Base-by-base conservation (phyloP, 345 rosid species). In the Populus tremula region DNA sequence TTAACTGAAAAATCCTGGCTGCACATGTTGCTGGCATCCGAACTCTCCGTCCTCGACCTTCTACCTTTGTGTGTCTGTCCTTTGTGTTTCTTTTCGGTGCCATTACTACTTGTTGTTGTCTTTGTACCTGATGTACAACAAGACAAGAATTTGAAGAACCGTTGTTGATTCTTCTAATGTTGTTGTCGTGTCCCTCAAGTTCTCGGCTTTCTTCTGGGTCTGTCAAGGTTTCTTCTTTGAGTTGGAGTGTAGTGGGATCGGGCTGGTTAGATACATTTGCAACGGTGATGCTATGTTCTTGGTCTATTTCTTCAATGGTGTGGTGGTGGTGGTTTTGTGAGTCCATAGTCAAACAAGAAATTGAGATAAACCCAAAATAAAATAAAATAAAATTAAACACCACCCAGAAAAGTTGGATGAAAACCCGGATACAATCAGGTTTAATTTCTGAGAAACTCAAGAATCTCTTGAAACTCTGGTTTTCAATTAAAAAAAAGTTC, bases 21-120 rank as follows among this genome's bases (percentile, higher is more conserved):
- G 94, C 94, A 71, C 93, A 93, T 6, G 90, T 73, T 45, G 91
- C 90, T 0, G 97, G 94, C 77, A 93, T 87, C 70, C 94, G 90
- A 70, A 91, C 80, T 82, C 97, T 85, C 63, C 94, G 88, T 53
- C 98, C 98, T 6, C 94, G 93, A 47, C 98, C 98, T 72, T 93
- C 97, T 7, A 93, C 98, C 79, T 93, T 93, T 1, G 94, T 88
- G 86, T 93, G 98, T 35, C 97, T 90, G 84, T 93, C 98, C 77
- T 86, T 92, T 0, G 88, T 71, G 10, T 87, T 80, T 20, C 87
- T 80, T 73, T 84, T 89, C 17, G 86, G 70, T 14, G 77, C 64
- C 13, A 11, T 76, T 8, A 20, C 86, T 5, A 69, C 80, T 36
- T 81, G 43, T 74, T 67, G 69, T 69, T 67, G 45, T 65, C 31